A percentile compares a stretch with the other conserved stretches of the same genome.
phyloP scores from a whole-genome alignment of 306 rosid species.

The Lathyrus sativus region DNA sequence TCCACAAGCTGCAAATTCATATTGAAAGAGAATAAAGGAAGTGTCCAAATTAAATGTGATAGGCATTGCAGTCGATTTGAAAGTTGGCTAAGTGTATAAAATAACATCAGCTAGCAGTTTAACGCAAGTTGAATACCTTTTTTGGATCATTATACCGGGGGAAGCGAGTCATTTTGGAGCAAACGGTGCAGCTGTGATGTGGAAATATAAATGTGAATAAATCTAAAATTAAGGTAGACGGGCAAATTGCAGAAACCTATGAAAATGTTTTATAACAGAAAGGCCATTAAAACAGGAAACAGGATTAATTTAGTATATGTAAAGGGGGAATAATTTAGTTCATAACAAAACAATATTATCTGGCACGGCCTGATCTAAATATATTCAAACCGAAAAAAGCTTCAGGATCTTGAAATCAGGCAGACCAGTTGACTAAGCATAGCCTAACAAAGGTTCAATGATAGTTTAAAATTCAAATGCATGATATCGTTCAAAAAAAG shows the following conservation, averaged over 20 bases:
- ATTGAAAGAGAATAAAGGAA: conserved; percentile 24
- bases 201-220: conserved; percentile 35
- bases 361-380: conserved; percentile 11
- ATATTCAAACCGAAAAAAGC: conserved; percentile 15
- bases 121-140: conserved; percentile 57
- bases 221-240: conserved; percentile 20
- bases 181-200: conserved; percentile 61
- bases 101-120: conserved; percentile 1
- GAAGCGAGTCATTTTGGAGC: conserved; percentile 67
- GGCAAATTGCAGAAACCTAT: conserved; percentile 27
- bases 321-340: conserved; percentile 19
- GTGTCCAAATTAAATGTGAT: conserved; percentile 29
- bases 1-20: conserved; percentile 73
- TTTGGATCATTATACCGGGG: conserved; percentile 88
- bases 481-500: conserved; percentile 28
- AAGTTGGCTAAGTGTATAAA: conserved; percentile 15
- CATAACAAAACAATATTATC: conserved; percentile 21
- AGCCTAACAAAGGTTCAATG: conserved; percentile 18
- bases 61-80: conserved; percentile 19
- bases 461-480: conserved; percentile 11
- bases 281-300: neutral
- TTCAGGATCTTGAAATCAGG: conserved; percentile 1
- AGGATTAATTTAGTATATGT: neutral
- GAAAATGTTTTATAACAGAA: conserved; percentile 24
- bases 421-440: conserved; percentile 15